Evolutionary conservation across 1,139 yeast species (phyloP).

Genomic region (Magnusiomyces suaveolens): DNA sequence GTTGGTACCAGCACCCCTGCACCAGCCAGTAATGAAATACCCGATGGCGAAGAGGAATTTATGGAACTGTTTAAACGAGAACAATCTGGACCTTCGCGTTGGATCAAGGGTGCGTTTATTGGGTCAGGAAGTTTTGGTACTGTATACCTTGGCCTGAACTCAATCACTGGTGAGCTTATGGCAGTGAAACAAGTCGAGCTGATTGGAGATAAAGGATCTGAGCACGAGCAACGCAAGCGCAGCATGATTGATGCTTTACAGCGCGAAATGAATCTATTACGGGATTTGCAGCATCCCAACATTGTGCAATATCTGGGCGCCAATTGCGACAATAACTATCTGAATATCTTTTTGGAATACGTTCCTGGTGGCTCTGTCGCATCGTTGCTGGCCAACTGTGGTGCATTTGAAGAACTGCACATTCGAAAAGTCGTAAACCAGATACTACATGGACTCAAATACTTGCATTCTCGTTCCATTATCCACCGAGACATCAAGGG

Average conservation of each 20-base stretch:
- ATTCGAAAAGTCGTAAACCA: constrained; percentile 77
- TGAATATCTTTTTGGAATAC: constrained; percentile 84
- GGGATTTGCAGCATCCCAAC: constrained; percentile 80
- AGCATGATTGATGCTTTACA: constrained; percentile 75
- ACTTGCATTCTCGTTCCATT: constrained; percentile 71
- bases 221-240: constrained; percentile 39
- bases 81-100: constrained; percentile 50
- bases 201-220: constrained; percentile 34
- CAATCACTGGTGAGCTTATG: constrained; percentile 88
- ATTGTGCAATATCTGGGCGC: constrained; percentile 88
- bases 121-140: constrained; percentile 95
- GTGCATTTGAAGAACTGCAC: constrained; percentile 86
- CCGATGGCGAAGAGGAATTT: constrained; percentile 19
- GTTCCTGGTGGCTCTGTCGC: constrained; percentile 97
- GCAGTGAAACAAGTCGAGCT: constrained; percentile 90
- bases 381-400: constrained; percentile 72
- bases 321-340: constrained; percentile 50
- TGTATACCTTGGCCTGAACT: constrained; percentile 85
- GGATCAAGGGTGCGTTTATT: constrained; percentile 88
- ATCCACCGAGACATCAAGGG: constrained; percentile 91
- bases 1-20: constrained; percentile 2
- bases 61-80: constrained; percentile 38
- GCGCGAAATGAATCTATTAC: constrained; percentile 70
- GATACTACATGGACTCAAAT: constrained; percentile 69
- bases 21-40: constrained; percentile 10